Conservation (phyloP, 2,329 filamentous ascomycete species). For the Cytospora leucostoma region DNA sequence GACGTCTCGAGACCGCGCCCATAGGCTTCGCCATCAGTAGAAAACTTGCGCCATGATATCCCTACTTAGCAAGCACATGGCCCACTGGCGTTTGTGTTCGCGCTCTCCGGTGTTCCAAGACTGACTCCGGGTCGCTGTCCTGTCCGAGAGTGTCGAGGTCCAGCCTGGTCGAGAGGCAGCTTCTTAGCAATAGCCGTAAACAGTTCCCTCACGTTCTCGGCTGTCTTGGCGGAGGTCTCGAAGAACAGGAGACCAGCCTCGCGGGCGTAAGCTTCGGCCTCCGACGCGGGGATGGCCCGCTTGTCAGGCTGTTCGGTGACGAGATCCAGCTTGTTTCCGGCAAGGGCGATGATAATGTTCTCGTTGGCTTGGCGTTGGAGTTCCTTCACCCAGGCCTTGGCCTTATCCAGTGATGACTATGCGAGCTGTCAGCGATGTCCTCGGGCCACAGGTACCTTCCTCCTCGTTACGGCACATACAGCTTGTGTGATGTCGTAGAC, state of each 20-base stretch:
- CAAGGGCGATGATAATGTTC: slow-evolving; percentile 98
- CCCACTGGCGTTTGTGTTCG: slow-evolving; percentile 58
- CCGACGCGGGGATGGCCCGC: slow-evolving; percentile 83
- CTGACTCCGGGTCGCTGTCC: slow-evolving; percentile 62
- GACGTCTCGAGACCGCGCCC: background rate
- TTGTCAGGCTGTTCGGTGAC: slow-evolving; percentile 95
- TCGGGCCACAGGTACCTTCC: background rate
- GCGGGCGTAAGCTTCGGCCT: slow-evolving; percentile 92
- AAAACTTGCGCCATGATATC: background rate
- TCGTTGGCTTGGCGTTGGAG: slow-evolving; percentile 98
- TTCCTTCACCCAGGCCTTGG: slow-evolving; percentile 99
- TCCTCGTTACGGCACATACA: slow-evolving; percentile 58
- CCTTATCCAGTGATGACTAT: slow-evolving; percentile 95
- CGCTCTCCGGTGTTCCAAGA: slow-evolving; percentile 54
- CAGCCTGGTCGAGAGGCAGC: slow-evolving; percentile 91
- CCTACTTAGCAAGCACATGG: slow-evolving; percentile 56
- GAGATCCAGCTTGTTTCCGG: slow-evolving; percentile 96
- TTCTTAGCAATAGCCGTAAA: slow-evolving; percentile 99
- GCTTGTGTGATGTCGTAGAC: slow-evolving; percentile 99
- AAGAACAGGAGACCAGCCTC: slow-evolving; percentile 97
- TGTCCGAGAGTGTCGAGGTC: slow-evolving; percentile 79
- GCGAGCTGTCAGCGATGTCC: slow-evolving; percentile 31
- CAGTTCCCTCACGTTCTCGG: slow-evolving; percentile 91
- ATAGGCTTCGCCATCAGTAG: background rate
- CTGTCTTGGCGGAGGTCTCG: slow-evolving; percentile 96